phyloP scores from a whole-genome alignment of 2,329 filamentous ascomycete species.

The Ustulina deusta region DNA sequence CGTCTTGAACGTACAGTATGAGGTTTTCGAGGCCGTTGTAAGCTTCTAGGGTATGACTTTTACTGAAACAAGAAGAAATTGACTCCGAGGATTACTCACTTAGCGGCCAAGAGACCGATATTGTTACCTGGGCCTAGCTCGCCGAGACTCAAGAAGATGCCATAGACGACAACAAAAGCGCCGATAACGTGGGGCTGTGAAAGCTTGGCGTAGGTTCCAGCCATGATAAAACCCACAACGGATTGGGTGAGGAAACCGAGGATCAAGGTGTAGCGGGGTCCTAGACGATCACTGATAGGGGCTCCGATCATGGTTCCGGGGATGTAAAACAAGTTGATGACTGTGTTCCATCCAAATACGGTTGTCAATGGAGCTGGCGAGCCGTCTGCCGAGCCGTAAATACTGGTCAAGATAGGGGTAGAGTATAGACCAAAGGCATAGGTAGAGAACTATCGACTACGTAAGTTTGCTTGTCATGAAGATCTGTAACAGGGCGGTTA shows the following conservation, averaged over 20 bases:
- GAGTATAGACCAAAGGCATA: conserved; percentile 92
- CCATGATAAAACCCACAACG: conserved; percentile 89
- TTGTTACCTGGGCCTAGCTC: conserved; percentile 92
- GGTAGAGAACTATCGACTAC: conserved; percentile 70
- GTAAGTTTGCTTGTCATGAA: conserved; percentile 1
- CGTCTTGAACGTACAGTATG: background rate
- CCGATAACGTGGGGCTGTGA: conserved; percentile 74
- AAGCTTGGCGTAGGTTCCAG: conserved; percentile 79
- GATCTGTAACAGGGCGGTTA: conserved; percentile 18
- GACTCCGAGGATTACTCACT: conserved; percentile 52
- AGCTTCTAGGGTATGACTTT: background rate
- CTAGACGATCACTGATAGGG: conserved; percentile 80
- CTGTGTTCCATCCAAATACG: conserved; percentile 86
- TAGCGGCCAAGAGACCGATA: conserved; percentile 87
- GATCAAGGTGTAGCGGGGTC: conserved; percentile 79
- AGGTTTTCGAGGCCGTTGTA: background rate
- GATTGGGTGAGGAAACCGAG: conserved; percentile 79
- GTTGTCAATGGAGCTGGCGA: conserved; percentile 74
- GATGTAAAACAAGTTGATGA: conserved; percentile 90
- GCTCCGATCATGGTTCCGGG: conserved; percentile 84
- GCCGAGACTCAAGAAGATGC: conserved; percentile 80
- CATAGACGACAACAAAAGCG: conserved; percentile 83
- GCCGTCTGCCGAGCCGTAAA: conserved; percentile 64
- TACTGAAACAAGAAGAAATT: background rate
- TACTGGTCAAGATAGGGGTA: conserved; percentile 75